Percentiles rank a stretch among this genome's conserved stretches.
Conservation (phyloP, 2,329 filamentous ascomycete genomes). For the Tolypocladium sp. region DNA sequence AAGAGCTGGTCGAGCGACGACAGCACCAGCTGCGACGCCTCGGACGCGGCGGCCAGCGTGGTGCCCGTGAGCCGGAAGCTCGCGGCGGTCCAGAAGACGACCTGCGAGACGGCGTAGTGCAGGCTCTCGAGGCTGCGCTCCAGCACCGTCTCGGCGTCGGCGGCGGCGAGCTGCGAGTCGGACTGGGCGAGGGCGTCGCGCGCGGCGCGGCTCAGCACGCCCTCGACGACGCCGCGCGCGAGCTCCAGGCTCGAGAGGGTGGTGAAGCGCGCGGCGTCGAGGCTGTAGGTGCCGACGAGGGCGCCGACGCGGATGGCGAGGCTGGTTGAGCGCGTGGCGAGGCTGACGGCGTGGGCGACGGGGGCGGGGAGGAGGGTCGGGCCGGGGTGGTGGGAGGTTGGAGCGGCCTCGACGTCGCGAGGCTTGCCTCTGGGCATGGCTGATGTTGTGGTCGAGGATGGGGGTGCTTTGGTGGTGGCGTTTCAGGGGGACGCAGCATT, state of each 20-base stretch:
- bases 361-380: conserved; percentile 47
- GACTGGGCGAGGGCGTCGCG: conserved; percentile 37
- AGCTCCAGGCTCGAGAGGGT: conserved; percentile 49
- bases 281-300: conserved; percentile 39
- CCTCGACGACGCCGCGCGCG: conserved; percentile 44
- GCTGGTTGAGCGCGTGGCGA: conserved; percentile 51
- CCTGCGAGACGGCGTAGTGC: conserved; percentile 47
- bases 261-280: conserved; percentile 45
- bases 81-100: conserved; percentile 53
- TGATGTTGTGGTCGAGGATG: background rate
- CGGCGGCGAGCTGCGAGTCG: conserved; percentile 34
- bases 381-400: conserved; percentile 13
- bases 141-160: conserved; percentile 47
- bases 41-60: conserved; percentile 43
- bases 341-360: conserved; percentile 49
- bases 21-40: conserved; percentile 48
- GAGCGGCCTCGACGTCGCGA: conserved; percentile 6
- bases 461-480: background rate
- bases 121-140: conserved; percentile 47
- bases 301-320: conserved; percentile 46
- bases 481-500: background rate
- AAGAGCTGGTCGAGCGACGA: conserved; percentile 54
- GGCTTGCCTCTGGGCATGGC: background rate
- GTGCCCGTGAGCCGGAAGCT: conserved; percentile 50
- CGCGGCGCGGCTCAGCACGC: conserved; percentile 42